Base-by-base conservation (phyloP, 257 asterid species). In the Solanum chilense region DNA sequence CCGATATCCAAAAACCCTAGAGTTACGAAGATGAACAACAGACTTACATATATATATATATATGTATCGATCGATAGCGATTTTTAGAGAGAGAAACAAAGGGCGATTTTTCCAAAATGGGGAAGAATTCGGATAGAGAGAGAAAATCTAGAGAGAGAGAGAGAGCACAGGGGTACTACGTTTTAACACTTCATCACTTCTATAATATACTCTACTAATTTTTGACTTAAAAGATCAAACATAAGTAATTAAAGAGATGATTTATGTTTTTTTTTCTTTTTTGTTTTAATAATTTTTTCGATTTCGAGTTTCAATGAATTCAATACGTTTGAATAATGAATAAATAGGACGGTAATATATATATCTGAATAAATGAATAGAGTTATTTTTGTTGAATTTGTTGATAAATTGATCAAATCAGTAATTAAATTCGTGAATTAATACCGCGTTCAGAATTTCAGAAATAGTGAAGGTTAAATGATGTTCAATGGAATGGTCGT, bases 1-100 rank as follows among this genome's bases (percentile, higher is more conserved):
- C 68, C 68, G 9, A 37, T 83, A 74, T 89, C 86, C 92, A 27
- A 93, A 94, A 94, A 89, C 96, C 98, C 98, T 94, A 94, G 90
- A 86, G 44, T 78, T 31, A 56, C 84, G 87, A 85, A 87, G 69
- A 49, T 52, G 84, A 78, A 83, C 83, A 75, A 29, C 41, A 74
- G 83, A 74, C 69, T 75, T 70, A 89, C 85, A 70, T 69, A 37
- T 37, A 37, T 35, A 35, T 35, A 35, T 35, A 21, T 86, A 35
- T 21, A 69, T 41, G 70, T 68, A 35, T 33, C 84, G 45, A 85
- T 88, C 85, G 86, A 88, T 88, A 82, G 89, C 88, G 90, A 89
- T 90, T 90, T 91, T 81, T 31, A 70, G 80, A 52, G 80, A 71
- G 86, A 87, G 90, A 88, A 88, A 88, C 89, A 42, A 10, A n/a